Percentiles rank a stretch among this genome's conserved stretches.
These are phyloP conservation scores for Isochrysis galbana DNA, from an alignment of 78 protist genomes.

Conservation along the genomic window DNA sequence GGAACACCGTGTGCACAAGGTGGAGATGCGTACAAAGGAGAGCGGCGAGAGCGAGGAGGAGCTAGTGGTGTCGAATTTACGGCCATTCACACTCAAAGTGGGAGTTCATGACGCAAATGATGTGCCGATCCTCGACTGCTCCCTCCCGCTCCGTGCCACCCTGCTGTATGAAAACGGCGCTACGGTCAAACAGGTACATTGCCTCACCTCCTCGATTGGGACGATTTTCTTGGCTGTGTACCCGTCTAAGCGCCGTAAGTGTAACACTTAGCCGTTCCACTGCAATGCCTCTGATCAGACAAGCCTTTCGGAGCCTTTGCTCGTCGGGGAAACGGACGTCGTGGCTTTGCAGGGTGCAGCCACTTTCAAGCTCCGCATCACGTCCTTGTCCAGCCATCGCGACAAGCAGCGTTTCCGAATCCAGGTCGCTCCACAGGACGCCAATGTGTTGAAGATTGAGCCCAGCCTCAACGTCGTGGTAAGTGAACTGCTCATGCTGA, in stretches of 20 bases:
- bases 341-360: not conserved
- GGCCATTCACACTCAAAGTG: not conserved
- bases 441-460: not conserved
- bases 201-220: too few relatives aligned
- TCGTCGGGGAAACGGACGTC: constrained; percentile 4
- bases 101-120: not conserved
- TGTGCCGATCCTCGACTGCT: not conserved
- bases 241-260: too few relatives aligned
- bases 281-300: not conserved
- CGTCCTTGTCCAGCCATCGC: not conserved
- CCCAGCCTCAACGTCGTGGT: too few relatives aligned
- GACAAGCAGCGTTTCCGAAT: constrained; percentile 9
- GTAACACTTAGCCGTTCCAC: too few relatives aligned
- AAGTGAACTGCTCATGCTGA: too few relatives aligned
- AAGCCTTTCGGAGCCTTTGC: not conserved
- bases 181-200: not conserved
- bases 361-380: constrained; percentile 16
- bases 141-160: constrained; percentile 6
- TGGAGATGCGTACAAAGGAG: not conserved
- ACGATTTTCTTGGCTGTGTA: too few relatives aligned
- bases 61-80: not conserved
- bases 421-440: not conserved
- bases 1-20: constrained; percentile 15
- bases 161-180: constrained; percentile 14
- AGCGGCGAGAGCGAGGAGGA: not conserved